Evolutionary conservation across 2,329 filamentous ascomycete species (phyloP).

Genomic region (Aspergillus persii): DNA sequence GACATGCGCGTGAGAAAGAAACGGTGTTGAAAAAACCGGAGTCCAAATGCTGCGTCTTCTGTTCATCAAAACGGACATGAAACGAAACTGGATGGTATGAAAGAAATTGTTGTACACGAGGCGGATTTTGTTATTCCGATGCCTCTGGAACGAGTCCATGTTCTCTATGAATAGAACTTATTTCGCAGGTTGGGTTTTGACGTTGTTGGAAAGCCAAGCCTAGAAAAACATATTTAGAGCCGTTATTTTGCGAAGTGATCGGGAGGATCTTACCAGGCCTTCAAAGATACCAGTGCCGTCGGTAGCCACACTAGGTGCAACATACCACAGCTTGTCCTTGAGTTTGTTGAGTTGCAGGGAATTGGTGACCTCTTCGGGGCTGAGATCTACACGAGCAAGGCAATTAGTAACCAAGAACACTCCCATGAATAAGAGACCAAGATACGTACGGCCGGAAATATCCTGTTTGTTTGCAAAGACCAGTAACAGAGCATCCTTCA

Average conservation of each 20-base stretch:
- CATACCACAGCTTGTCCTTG: constrained; percentile 82
- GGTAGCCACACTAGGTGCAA: constrained; percentile 78
- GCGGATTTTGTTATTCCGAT: constrained; percentile 3
- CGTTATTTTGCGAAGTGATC: background rate
- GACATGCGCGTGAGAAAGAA: constrained; percentile 16
- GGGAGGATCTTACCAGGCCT: constrained; percentile 58
- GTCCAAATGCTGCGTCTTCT: constrained; percentile 41
- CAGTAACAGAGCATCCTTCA: constrained; percentile 89
- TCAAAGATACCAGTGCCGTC: constrained; percentile 78
- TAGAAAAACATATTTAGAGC: constrained; percentile 25
- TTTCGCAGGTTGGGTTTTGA: constrained; percentile 58
- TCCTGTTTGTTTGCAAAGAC: constrained; percentile 99
- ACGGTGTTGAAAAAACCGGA: constrained; percentile 16
- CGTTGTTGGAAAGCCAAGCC: constrained; percentile 80
- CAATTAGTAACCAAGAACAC: constrained; percentile 14
- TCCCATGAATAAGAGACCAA: background rate
- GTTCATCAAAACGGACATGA: constrained; percentile 42
- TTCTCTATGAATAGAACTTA: constrained; percentile 18
- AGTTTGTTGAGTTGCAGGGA: constrained; percentile 72
- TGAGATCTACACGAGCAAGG: constrained; percentile 62
- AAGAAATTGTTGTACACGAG: constrained; percentile 36
- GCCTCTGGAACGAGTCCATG: constrained; percentile 9
- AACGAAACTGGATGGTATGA: constrained; percentile 29
- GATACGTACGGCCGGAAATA: constrained; percentile 69
- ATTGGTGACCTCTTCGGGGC: constrained; percentile 75